Conservation (phyloP, 345 rosid genomes). For the Garcia nutans region DNA sequence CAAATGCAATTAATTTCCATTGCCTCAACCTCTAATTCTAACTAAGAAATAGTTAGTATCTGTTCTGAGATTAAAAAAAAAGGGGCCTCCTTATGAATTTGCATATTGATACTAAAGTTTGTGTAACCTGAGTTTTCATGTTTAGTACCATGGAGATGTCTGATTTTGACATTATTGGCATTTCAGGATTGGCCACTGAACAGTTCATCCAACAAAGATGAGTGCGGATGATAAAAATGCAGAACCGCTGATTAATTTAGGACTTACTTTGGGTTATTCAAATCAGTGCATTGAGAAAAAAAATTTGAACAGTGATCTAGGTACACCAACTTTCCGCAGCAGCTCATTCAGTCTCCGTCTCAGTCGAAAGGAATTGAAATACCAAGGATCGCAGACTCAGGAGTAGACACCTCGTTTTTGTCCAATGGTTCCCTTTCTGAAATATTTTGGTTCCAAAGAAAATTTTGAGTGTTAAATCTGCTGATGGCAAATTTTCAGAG, state of each 20-base stretch:
- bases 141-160: too few relatives aligned
- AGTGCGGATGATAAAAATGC: slow-evolving; percentile 38
- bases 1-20: too few relatives aligned
- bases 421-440: slow-evolving; percentile 63
- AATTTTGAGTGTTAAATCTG: slow-evolving; percentile 70
- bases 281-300: slow-evolving; percentile 31
- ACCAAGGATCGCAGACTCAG: slow-evolving; percentile 74
- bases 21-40: too few relatives aligned
- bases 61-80: too few relatives aligned
- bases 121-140: too few relatives aligned
- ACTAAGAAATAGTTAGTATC: too few relatives aligned
- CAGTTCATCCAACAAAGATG: slow-evolving; percentile 43
- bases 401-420: slow-evolving; percentile 42
- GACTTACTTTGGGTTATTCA: slow-evolving; percentile 42
- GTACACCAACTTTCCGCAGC: too few relatives aligned
- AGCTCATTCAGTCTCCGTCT: too few relatives aligned
- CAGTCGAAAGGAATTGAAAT: too few relatives aligned
- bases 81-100: too few relatives aligned
- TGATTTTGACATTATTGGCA: too few relatives aligned
- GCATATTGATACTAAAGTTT: too few relatives aligned
- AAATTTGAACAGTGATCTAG: slow-evolving; percentile 41
- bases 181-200: background rate
- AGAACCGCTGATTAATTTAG: slow-evolving; percentile 42
- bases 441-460: slow-evolving; percentile 92
- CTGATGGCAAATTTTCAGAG: slow-evolving; percentile 59